Conservation (phyloP, 139 green algal genomes). For the Mesotaenium endlicherianum region DNA sequence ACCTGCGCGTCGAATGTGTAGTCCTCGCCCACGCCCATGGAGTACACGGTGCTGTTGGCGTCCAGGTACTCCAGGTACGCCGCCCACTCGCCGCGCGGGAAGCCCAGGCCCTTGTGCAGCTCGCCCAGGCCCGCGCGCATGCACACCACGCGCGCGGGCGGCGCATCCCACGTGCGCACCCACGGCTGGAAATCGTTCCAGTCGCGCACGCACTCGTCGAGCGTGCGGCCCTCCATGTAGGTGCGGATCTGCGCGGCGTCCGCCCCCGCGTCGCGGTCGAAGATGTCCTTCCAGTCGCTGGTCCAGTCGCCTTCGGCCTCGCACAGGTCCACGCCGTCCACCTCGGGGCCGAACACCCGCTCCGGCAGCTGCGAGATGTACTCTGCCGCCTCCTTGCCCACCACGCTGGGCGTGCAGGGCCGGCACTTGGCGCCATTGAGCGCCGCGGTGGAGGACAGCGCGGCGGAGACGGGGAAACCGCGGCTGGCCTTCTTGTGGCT, state of each 20-base stretch:
- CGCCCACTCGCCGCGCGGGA: slow-evolving; percentile 9
- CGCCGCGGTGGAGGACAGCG: neutral
- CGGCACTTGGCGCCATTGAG: slow-evolving; percentile 50
- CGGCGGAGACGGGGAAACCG: slow-evolving; percentile 1
- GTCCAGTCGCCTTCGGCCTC: slow-evolving; percentile 11
- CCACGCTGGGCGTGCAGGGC: slow-evolving; percentile 29
- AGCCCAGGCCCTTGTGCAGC: slow-evolving; percentile 17
- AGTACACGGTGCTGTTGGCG: slow-evolving; percentile 21
- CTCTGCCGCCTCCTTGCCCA: neutral
- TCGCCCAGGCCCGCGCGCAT: slow-evolving; percentile 11
- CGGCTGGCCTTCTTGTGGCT: slow-evolving; percentile 18
- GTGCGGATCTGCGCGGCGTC: neutral
- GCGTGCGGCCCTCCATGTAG: slow-evolving; percentile 4
- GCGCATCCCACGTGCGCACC: slow-evolving; percentile 3
- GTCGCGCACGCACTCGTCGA: slow-evolving; percentile 12
- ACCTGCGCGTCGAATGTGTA: slow-evolving; percentile 9
- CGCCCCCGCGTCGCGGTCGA: slow-evolving; percentile 14
- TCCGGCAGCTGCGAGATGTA: slow-evolving; percentile 15
- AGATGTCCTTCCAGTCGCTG: slow-evolving; percentile 35
- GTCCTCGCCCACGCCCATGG: neutral
- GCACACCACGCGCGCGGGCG: slow-evolving; percentile 1
- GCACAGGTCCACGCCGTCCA: slow-evolving; percentile 37
- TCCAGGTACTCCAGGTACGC: neutral
- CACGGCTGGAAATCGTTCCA: neutral
- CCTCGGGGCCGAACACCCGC: slow-evolving; percentile 1